These are phyloP conservation scores for Komagataella pseudopastoris DNA, from an alignment of 805 yeast species.

Conservation along the genomic window DNA sequence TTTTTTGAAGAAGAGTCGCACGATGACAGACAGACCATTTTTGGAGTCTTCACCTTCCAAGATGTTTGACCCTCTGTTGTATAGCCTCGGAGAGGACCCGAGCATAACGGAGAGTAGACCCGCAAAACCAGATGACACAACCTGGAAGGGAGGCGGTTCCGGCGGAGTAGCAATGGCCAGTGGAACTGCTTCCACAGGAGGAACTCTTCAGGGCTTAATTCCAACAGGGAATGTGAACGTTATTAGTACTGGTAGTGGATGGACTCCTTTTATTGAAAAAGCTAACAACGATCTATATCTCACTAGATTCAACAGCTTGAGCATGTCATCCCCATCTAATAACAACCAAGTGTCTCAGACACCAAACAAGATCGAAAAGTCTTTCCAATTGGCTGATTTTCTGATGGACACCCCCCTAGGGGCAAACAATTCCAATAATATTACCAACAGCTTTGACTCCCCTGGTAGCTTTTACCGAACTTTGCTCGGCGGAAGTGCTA, in stretches of 20 bases:
- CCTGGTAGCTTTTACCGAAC: constrained; percentile 1
- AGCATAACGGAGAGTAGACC: not conserved
- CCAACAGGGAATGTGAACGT: not conserved
- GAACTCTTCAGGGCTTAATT: not conserved
- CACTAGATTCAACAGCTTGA: not conserved
- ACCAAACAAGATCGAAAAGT: not conserved
- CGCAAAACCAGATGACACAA: not conserved
- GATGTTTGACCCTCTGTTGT: constrained; percentile 2
- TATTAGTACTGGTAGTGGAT: not conserved
- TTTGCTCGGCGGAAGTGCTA: not conserved
- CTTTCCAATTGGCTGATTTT: constrained; percentile 2
- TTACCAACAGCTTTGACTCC: not conserved
- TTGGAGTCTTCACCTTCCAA: constrained; percentile 3
- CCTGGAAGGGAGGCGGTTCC: not conserved
- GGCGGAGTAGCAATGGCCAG: not conserved
- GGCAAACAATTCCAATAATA: not conserved
- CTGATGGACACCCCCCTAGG: constrained; percentile 1
- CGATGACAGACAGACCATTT: not conserved
- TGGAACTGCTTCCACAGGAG: not conserved
- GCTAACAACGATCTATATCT: not conserved
- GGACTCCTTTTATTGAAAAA: not conserved
- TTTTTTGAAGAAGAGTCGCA: not conserved
- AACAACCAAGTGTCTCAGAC: not conserved
- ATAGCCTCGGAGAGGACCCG: not conserved
- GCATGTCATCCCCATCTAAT: not conserved